A percentile compares a stretch with the other conserved stretches of the same genome.
Conservation (phyloP, 2,329 filamentous ascomycete species). For the Tympanopsis confertula region DNA sequence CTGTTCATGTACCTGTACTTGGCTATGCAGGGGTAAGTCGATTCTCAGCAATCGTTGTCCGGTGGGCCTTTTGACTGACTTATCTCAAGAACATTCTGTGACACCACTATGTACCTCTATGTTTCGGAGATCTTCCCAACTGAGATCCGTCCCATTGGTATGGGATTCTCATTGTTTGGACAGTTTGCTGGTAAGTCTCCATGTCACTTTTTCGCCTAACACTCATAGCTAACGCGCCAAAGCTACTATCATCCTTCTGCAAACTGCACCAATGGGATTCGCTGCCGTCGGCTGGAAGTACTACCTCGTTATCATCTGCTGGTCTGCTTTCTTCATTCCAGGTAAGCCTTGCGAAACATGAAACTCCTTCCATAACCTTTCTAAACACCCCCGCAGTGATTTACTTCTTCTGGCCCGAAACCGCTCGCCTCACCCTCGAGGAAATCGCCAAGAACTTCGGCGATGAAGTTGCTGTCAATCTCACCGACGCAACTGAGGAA, state of each 20-base stretch:
- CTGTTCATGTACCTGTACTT: conserved; percentile 34
- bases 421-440: conserved; percentile 27
- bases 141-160: conserved; percentile 36
- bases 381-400: conserved; percentile 14
- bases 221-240: conserved; percentile 3
- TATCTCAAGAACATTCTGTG: conserved; percentile 18
- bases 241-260: conserved; percentile 33
- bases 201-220: background rate
- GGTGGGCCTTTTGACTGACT: background rate
- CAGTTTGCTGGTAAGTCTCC: conserved; percentile 25
- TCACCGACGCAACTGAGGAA: conserved; percentile 28
- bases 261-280: conserved; percentile 30
- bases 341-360: background rate
- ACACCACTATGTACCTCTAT: conserved; percentile 26
- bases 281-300: conserved; percentile 34
- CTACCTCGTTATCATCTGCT: conserved; percentile 32
- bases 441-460: conserved; percentile 33
- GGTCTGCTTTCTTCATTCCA: conserved; percentile 12
- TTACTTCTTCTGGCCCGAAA: conserved; percentile 31
- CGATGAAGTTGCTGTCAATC: conserved; percentile 33
- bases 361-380: background rate
- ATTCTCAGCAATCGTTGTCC: background rate
- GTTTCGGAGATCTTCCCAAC: conserved; percentile 27
- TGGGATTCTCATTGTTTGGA: conserved; percentile 36
- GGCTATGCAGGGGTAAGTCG: conserved; percentile 31